These are phyloP conservation scores for Eustoma russellianum DNA, from an alignment of 257 asterid species.

Conservation along the genomic window DNA sequence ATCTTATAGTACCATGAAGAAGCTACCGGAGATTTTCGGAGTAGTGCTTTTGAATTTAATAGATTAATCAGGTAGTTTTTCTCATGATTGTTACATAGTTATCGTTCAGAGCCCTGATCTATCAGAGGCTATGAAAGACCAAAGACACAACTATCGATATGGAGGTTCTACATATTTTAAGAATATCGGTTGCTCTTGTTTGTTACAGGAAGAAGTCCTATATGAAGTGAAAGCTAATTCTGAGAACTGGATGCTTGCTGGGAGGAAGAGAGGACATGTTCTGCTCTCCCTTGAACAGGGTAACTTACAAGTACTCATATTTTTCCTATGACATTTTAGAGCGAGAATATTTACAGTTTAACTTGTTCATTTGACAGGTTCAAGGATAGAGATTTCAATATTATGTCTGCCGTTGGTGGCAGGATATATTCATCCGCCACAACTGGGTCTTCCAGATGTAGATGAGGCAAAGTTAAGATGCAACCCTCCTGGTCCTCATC, in stretches of 20 bases:
- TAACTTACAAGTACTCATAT: constrained; percentile 4
- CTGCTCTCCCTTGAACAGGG: constrained; percentile 80
- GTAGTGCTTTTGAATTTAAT: too few species aligned
- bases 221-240: constrained; percentile 74
- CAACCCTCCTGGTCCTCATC: constrained; percentile 94
- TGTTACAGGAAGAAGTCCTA: constrained; percentile 65
- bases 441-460: constrained; percentile 65
- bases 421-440: constrained; percentile 93
- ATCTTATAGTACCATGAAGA: too few species aligned
- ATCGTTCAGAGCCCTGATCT: too few species aligned
- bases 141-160: too few species aligned
- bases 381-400: constrained; percentile 66
- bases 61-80: too few species aligned
- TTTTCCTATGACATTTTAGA: neutral
- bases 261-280: constrained; percentile 79
- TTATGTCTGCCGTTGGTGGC: constrained; percentile 86
- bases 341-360: neutral
- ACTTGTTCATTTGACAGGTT: constrained; percentile 41
- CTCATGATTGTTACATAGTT: too few species aligned
- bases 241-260: constrained; percentile 99
- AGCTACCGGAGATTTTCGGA: too few species aligned
- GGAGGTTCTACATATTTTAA: too few species aligned
- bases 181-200: neutral
- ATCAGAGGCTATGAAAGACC: too few species aligned
- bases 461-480: constrained; percentile 66